A percentile compares a stretch with the other conserved stretches of the same genome.
Evolutionary conservation across 129 eudicot genomes (phyloP).

Genomic region (Kitagawia praeruptora): DNA sequence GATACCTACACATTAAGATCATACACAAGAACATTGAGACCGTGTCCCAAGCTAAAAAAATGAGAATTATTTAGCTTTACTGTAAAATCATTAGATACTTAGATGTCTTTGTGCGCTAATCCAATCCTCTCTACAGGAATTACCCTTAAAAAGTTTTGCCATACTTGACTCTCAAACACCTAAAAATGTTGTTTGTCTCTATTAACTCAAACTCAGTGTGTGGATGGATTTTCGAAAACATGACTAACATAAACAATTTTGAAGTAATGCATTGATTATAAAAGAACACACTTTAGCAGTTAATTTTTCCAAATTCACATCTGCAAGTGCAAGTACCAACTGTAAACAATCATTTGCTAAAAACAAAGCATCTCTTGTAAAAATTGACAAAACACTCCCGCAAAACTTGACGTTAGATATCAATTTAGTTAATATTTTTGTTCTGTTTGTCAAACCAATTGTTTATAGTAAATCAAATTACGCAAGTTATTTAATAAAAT

Average conservation of each 20-base stretch:
- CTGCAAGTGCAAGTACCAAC: no score
- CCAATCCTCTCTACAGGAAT: background rate
- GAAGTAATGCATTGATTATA: background rate
- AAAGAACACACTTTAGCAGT: no score
- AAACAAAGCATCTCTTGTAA: no score
- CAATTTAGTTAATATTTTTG: background rate
- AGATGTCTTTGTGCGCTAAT: background rate
- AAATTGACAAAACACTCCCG: background rate
- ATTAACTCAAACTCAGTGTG: background rate
- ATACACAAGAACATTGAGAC: background rate
- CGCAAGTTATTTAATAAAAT: no score
- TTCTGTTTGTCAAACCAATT: background rate
- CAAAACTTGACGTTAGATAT: background rate
- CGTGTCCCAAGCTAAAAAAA: background rate
- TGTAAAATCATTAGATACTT: background rate
- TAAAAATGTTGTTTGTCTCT: background rate
- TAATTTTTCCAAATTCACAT: no score
- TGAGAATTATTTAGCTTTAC: no score
- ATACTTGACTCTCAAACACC: background rate
- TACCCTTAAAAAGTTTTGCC: background rate
- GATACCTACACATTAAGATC: background rate
- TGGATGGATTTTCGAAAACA: background rate
- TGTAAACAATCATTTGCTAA: no score
- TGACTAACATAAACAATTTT: no score
- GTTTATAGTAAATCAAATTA: background rate